Base-by-base conservation (phyloP, 495 filamentous ascomycete species). In the Glarea lozoyensis region DNA sequence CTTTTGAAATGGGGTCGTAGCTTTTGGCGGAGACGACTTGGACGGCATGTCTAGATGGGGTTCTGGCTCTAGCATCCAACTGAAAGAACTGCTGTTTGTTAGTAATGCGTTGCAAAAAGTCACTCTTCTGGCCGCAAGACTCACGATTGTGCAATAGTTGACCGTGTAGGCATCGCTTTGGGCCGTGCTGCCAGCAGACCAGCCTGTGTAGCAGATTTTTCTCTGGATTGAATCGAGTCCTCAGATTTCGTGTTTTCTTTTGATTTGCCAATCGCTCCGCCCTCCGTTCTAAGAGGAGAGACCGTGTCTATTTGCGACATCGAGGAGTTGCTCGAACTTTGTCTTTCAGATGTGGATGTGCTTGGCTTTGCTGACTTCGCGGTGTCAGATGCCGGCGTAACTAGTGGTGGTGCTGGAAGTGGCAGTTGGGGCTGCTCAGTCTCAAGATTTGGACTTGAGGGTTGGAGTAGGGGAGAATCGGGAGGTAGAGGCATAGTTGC, bases 61-160 rank as follows among this genome's bases (percentile, higher is more conserved):
- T 36, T 72, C 71, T 12, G 72, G 70, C 35, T 77, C 76, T 2
- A 98, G 71, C 88, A 98, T 97, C 89, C 89, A 98, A 10, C 89
- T 83, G 58, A 95, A 96, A 7, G 79, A 82, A 20, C 35, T 37
- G 18, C 17, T 16, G 17, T 9, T 9, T 9, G 22, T 20, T 3
- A 6, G 19, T 21, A 37, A n/a, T n/a, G n/a, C n/a, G n/a, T n/a
- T n/a, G n/a, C n/a, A n/a, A n/a, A n/a, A n/a, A n/a, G n/a, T n/a
- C n/a, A n/a, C n/a, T n/a, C n/a, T n/a, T n/a, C n/a, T n/a, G n/a
- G n/a, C n/a, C 7, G 17, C 19, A 21, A 21, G 7, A 37, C 35
- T 37, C 22, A 37, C 35, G 88, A 88, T 47, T 95, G 81, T 12
- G 88, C 81, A 12, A 98, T 68, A 12, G 71, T 72, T 12, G 81